Evolutionary conservation across 2,329 filamentous ascomycete species (phyloP), one percentile per base, ranked within the genome.

Genomic region (Cytospora paraplurivora): DNA sequence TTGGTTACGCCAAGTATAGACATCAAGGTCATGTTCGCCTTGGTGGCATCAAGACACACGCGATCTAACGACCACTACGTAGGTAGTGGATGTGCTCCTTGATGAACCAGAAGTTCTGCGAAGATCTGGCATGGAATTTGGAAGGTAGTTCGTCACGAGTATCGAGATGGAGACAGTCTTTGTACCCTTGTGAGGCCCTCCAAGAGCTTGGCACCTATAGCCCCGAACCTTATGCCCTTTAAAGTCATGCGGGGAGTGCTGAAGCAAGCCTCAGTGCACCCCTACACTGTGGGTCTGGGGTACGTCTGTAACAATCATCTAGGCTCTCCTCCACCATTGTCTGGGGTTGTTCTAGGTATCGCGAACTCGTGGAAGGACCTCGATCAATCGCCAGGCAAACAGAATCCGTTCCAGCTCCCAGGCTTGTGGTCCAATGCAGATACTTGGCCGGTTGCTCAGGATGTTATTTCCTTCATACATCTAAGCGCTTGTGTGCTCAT

Each of bases 1-100:
- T 35, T 59, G 55, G 37, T 53, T 33, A 49, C 41, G 49, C 47
- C 57, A 49, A 53, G 57, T 35, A 35, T 33, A 60, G 38, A 54
- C 35, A 21, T 21, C 21, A 56, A 33, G 50, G 15, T 34, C 33
- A 37, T 59, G 62, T 56, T 61, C 56, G 56, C 56, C 58, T 59
- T 10, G 27, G 37, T 61, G 57, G 34, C 52, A 52, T 49, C 34
- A 50, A 55, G 19, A 47, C 50, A 54, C 19, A 35, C 38, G 56
- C 27, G 53, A 61, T 60, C 56, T 51, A 32, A 19, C 4, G n/a
- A 53, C 53, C 17, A 17, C 38, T 17, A 37, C 38, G n/a, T 27
- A 12, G 15, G 7, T 33, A 13, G 56, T 44, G 41, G 35, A 44
- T 32, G 52, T 19, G 19, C 51, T 56, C 35, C n/a, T n/a, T 21